Percentiles rank a stretch among this genome's conserved stretches.
These are phyloP conservation scores for Tolypocladium album DNA, from an alignment of 2,329 filamentous ascomycete species.

Conservation along the genomic window DNA sequence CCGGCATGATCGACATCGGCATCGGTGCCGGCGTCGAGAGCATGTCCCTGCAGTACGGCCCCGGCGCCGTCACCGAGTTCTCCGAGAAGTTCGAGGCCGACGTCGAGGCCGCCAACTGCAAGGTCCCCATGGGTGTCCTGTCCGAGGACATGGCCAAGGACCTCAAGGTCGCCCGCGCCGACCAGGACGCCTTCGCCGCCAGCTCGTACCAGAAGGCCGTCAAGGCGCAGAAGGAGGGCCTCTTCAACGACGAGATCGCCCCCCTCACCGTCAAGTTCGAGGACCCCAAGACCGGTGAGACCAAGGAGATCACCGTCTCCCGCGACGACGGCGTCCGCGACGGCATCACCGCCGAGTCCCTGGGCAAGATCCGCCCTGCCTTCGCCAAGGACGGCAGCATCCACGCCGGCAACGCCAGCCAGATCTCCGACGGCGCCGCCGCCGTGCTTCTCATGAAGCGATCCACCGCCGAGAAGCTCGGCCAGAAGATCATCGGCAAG, in stretches of 20 bases:
- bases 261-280: conserved; percentile 80
- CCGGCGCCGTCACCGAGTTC: conserved; percentile 83
- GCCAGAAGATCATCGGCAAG: conserved; percentile 85
- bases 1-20: conserved; percentile 91
- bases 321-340: conserved; percentile 80
- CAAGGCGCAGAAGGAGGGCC: conserved; percentile 75
- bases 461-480: conserved; percentile 76
- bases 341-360: conserved; percentile 76
- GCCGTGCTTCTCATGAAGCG: conserved; percentile 95
- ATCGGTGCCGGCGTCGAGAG: conserved; percentile 93
- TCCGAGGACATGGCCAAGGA: conserved; percentile 94
- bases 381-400: conserved; percentile 89
- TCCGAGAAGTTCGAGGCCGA: conserved; percentile 76
- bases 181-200: conserved; percentile 93
- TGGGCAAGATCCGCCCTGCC: conserved; percentile 83
- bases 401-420: conserved; percentile 91
- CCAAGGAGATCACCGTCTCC: conserved; percentile 69
- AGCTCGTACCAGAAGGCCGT: conserved; percentile 82
- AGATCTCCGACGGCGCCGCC: conserved; percentile 92
- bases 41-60: conserved; percentile 90
- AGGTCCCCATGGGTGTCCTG: conserved; percentile 90
- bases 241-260: conserved; percentile 85
- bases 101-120: conserved; percentile 84
- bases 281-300: conserved; percentile 83
- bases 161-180: conserved; percentile 56